Percentiles rank a stretch among this genome's conserved stretches.
phyloP scores from a whole-genome alignment of 768 basidiomycete species.

The Mycena albidolilacea region DNA sequence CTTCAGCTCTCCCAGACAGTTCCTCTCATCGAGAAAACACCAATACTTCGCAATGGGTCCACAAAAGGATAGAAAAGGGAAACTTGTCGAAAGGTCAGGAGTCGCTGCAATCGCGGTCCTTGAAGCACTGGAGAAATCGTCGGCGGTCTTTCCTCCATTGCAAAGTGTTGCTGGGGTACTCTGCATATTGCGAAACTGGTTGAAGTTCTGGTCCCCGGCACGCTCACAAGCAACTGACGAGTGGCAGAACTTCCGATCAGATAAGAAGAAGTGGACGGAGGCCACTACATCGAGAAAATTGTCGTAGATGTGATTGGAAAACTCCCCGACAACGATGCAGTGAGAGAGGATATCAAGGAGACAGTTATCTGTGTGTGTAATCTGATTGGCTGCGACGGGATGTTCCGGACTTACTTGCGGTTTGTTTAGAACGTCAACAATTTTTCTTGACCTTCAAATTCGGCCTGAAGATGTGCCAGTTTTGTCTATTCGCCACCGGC shows the following conservation, averaged over 20 bases:
- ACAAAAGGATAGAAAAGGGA: background rate
- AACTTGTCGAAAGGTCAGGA: background rate
- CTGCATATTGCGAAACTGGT: conserved; percentile 8
- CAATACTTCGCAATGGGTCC: background rate
- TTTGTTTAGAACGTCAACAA: background rate
- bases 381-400: too few relatives aligned
- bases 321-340: background rate
- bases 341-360: background rate
- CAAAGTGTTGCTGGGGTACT: conserved; percentile 6
- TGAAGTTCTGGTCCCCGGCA: background rate
- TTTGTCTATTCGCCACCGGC: too few relatives aligned
- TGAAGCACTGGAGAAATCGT: background rate
- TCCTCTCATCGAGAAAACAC: too few relatives aligned
- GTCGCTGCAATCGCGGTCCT: background rate
- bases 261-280: conserved; percentile 1
- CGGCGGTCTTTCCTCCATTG: background rate
- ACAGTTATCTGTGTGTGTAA: conserved; percentile 4
- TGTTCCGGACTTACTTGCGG: too few relatives aligned
- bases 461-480: too few relatives aligned
- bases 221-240: background rate
- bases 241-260: conserved; percentile 1
- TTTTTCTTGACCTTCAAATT: too few relatives aligned
- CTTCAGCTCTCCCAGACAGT: too few relatives aligned
- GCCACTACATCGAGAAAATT: background rate
- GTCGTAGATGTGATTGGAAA: background rate